phyloP scores from a whole-genome alignment of 306 rosid genomes.

The Betula pendula region DNA sequence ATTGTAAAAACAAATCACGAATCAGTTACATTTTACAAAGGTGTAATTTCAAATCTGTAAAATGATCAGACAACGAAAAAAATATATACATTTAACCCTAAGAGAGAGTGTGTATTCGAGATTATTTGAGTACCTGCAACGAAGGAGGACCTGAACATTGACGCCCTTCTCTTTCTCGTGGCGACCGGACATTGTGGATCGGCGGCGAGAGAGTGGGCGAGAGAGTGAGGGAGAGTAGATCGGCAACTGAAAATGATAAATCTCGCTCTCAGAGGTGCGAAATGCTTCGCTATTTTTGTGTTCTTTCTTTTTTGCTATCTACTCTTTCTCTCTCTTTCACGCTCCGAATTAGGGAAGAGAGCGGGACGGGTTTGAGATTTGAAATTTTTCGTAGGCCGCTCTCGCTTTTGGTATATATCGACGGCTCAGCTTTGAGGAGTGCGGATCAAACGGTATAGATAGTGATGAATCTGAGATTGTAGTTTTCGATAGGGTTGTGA shows the following conservation, averaged over 20 bases:
- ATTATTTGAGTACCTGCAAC: constrained; percentile 62
- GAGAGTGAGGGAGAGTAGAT: constrained; percentile 35
- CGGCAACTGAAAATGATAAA: constrained; percentile 21
- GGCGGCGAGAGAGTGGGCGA: constrained; percentile 16
- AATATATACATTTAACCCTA: neutral
- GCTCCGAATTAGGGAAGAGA: constrained; percentile 31
- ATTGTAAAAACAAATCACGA: neutral
- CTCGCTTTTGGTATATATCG: constrained; percentile 35
- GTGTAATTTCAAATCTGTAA: neutral
- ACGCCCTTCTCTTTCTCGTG: constrained; percentile 94
- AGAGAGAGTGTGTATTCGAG: neutral
- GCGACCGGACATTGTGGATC: constrained; percentile 66
- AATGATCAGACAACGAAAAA: neutral
- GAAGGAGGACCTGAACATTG: constrained; percentile 93
- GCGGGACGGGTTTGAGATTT: constrained; percentile 57
- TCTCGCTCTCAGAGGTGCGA: constrained; percentile 22
- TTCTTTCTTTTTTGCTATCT: constrained; percentile 14
- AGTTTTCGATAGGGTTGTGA: neutral
- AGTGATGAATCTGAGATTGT: neutral
- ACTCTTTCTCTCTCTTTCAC: constrained; percentile 6
- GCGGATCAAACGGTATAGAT: constrained; percentile 41
- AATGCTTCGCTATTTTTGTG: neutral
- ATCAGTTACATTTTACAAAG: neutral
- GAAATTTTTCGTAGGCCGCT: constrained; percentile 65
- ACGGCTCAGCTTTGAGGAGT: constrained; percentile 26